These are phyloP conservation scores for Neocatenulostroma microsporum DNA, from an alignment of 2,329 filamentous ascomycete species.

Conservation along the genomic window DNA sequence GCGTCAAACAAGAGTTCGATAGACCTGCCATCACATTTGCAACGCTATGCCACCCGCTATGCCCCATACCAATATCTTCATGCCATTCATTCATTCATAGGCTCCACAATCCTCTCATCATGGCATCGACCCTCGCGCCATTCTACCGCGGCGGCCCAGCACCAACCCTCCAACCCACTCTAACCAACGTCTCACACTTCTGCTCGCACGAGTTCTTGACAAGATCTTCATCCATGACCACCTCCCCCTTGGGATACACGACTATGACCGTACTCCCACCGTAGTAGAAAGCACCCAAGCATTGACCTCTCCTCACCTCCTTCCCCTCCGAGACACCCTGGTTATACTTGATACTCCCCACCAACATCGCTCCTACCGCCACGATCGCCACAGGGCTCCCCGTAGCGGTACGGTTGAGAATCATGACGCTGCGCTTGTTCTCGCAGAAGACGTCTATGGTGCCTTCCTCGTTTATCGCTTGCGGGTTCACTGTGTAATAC, in stretches of 20 bases:
- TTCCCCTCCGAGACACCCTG: conserved; percentile 27
- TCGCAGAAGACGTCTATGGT: conserved; percentile 39
- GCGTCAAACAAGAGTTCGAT: too few species aligned
- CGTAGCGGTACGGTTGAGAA: conserved; percentile 25
- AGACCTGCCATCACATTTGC: too few species aligned
- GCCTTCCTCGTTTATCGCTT: conserved; percentile 35
- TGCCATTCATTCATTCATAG: too few species aligned
- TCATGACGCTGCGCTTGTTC: conserved; percentile 36
- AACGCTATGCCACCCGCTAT: too few species aligned
- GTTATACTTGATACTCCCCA: conserved; percentile 37
- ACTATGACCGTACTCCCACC: conserved; percentile 39
- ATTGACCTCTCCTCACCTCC: conserved; percentile 32
- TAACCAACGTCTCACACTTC: conserved; percentile 34
- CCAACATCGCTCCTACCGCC: conserved; percentile 39
- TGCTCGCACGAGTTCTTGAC: conserved; percentile 31
- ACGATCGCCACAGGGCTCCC: conserved; percentile 30
- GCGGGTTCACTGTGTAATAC: conserved; percentile 38
- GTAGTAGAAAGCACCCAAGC: conserved; percentile 36
- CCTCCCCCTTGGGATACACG: conserved; percentile 31
- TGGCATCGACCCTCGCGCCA: too few species aligned
- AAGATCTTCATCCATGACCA: conserved; percentile 33
- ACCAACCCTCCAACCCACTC: conserved; percentile 32
- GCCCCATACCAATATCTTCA: too few species aligned
- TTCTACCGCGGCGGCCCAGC: conserved; percentile 11
- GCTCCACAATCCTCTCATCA: background rate